Evolutionary conservation across 2,329 filamentous ascomycete genomes (phyloP), one percentile per base, ranked within the genome.

Genomic region (Phialophora verrucosa): DNA sequence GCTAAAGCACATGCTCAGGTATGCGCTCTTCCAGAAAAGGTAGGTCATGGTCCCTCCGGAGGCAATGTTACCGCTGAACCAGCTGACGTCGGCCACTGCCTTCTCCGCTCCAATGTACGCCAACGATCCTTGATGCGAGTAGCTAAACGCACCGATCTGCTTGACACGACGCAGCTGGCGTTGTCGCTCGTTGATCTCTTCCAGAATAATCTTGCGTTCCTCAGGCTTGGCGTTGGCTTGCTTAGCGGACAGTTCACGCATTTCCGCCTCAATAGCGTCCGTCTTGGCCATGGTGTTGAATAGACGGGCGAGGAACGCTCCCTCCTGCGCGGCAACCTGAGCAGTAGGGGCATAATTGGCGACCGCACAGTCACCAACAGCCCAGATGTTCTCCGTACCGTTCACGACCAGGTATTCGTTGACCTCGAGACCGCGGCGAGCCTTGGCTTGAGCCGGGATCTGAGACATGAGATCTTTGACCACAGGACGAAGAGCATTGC

Each of bases 241-340:
- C 71, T 86, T 83, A 10, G 82, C 80, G 23, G 87, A 88, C 20
- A 98, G 87, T 63, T 88, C 82, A 69, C 86, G 83, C 64, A 99
- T 87, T 76, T 93, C 87, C 42, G 79, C 73, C 83, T 98, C 93
- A 70, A 97, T 88, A 59, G 85, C 83, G 75, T 96, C 90, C 2
- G 92, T 96, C 87, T 93, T 96, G 78, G 93, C 95, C 92, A 98
- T 97, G 80, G 95, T 96, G 86, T 99, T 99, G 86, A 99, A 97
- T 68, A 99, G 88, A 70, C 92, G 89, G 49, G 93, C 95, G 44
- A 99, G 87, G 88, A 98, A 99, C 76, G 88, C 89, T 76, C 95
- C 95, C 82, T 99, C 95, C 82, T 99, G 95, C 10, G 91, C 88
- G 64, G 95, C 95, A 55, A 99, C 95, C 84, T 99, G 95, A 32